Base-by-base conservation (phyloP, 176 grass and related monocot species). In the Juncus effusus region DNA sequence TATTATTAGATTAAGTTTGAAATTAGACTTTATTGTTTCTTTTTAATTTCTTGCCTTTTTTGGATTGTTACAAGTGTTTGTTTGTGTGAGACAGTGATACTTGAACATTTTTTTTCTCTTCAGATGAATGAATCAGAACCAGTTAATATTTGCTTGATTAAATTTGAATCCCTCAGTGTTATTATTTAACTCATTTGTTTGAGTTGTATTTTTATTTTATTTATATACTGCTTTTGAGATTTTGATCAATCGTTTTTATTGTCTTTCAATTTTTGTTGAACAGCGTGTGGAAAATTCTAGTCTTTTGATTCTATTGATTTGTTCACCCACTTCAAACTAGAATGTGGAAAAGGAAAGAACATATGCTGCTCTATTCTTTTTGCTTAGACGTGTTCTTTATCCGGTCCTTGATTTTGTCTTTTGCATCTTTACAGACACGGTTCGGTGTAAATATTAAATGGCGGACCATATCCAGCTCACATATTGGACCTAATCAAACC, bases 401-500 rank as follows among this genome's bases (percentile, higher is more conserved):
- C 11, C 49, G 49, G 49, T 13, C 5, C 54, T 4, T 57, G 4
- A 13, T 57, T 13, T 57, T 5, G 3, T 57, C 54, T 1, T 7
- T 12, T 16, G 2, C 11, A 47, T 47, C 9, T 9, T 5, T 47
- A 6, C 44, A 47, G 44, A 47, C 9, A 47, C 2, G 44, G 2
- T 57, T 52, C n/a, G 64, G 45, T 67, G 64, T 61, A 71, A 36
- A 70, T 12, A 80, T 49, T 45, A 54, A 52, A 70, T 55, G 16
- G 36, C 75, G 72, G 56, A 74, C 65, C 76, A 37, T 3, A 12
- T 61, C 63, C 40, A 59, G 72, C 72, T 59, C 45, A 60, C 80
- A 73, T 61, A 72, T 13, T 7, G 74, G 60, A 62, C 61, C 53
- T 49, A 74, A 75, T 84, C 80, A 72, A 76, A 71, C 38, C 59